These are phyloP conservation scores for Aspergillus fumigatiaffinis DNA, from an alignment of 2,329 filamentous ascomycete genomes.

Conservation along the genomic window DNA sequence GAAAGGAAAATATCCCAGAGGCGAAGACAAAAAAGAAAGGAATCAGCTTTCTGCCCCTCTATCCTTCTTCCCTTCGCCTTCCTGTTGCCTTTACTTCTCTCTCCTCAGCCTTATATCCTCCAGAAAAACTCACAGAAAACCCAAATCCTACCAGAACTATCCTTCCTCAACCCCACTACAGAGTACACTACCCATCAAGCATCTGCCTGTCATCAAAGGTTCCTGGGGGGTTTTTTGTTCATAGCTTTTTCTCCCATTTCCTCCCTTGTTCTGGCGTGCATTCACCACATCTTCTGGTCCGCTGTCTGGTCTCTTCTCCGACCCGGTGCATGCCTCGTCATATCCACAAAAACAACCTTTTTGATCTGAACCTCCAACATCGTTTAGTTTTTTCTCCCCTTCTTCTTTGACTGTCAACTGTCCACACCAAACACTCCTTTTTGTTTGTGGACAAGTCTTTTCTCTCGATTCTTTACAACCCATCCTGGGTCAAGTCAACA, in stretches of 20 bases:
- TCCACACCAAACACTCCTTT: neutral
- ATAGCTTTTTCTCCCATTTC: conserved; percentile 7
- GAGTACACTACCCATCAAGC: neutral
- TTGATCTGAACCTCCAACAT: conserved; percentile 18
- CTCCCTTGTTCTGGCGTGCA: conserved; percentile 18
- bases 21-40: neutral
- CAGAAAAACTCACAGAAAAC: neutral
- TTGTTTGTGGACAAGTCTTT: neutral
- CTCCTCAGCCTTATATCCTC: conserved; percentile 2
- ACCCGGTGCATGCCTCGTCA: conserved; percentile 38
- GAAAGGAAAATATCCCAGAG: conserved; percentile 1
- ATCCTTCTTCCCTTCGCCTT: conserved; percentile 11
- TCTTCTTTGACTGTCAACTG: conserved; percentile 10
- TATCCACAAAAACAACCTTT: conserved; percentile 39
- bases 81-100: conserved; percentile 13
- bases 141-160: neutral
- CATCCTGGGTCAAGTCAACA: neutral
- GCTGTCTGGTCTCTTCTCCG: conserved; percentile 26
- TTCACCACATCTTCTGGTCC: conserved; percentile 27
- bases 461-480: neutral
- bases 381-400: conserved; percentile 14
- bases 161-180: conserved; percentile 1
- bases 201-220: neutral
- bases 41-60: conserved; percentile 10
- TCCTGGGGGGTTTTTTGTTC: conserved; percentile 1